Conservation (phyloP, 2,329 filamentous ascomycete genomes). For the Paecilomyces dactylethromorphus region DNA sequence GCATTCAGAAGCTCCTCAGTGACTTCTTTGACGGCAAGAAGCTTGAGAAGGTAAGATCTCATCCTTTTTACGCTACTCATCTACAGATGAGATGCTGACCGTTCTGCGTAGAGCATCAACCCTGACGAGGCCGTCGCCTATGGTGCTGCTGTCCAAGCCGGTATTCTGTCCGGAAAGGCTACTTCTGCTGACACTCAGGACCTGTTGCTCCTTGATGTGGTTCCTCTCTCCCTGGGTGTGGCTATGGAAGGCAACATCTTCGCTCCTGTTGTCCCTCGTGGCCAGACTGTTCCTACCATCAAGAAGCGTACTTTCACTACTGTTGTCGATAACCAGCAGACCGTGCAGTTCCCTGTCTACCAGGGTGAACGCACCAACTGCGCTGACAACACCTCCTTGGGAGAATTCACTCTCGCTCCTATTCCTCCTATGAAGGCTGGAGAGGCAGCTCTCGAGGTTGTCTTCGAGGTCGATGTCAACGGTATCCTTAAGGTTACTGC, state of each 20-base stretch:
- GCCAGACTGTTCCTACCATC: conserved; percentile 67
- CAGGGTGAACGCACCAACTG: conserved; percentile 98
- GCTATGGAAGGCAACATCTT: conserved; percentile 99
- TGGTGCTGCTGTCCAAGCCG: conserved; percentile 96
- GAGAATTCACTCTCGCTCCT: conserved; percentile 93
- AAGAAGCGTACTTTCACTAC: conserved; percentile 92
- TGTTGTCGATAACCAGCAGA: conserved; percentile 58
- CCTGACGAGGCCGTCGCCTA: conserved; percentile 98
- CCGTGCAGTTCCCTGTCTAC: conserved; percentile 85
- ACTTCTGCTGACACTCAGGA: conserved; percentile 91
- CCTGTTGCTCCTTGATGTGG: conserved; percentile 91
- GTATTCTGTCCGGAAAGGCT: conserved; percentile 97
- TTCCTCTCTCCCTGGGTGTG: conserved; percentile 93
- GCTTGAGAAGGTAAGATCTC: conserved; percentile 71
- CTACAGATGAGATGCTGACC: conserved; percentile 4
- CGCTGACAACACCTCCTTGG: conserved; percentile 94
- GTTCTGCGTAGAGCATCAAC: conserved; percentile 68
- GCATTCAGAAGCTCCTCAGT: conserved; percentile 97
- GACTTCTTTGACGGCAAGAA: conserved; percentile 99
- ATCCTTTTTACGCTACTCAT: not conserved
- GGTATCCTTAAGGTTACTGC: conserved; percentile 99
- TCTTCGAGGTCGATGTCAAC: conserved; percentile 99
- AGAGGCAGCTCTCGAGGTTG: conserved; percentile 92
- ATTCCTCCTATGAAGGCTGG: conserved; percentile 83
- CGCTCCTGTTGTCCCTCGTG: conserved; percentile 81